Base-by-base conservation (phyloP, 2,329 filamentous ascomycete genomes). In the Parastagonospora nodorum region DNA sequence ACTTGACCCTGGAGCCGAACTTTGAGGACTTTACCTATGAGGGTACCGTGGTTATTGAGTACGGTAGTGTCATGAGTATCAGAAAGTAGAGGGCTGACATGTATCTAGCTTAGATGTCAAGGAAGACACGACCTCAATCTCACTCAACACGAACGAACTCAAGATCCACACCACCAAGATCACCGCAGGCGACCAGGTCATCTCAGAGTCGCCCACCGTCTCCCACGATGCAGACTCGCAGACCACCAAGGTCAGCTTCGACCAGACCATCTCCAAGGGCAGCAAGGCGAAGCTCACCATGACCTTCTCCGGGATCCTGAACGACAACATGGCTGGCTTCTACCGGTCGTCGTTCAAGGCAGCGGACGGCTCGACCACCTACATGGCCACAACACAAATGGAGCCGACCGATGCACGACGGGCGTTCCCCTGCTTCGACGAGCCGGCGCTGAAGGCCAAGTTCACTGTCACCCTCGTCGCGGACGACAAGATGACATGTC, bases 251-350 rank as follows among this genome's bases (percentile, higher is more conserved):
- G 82, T 97, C 72, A 84, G 85, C 61, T 92, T 97, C 69, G 82
- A 86, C 60, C 82, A 92, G 71, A 82, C 80, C 40, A 80, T 97
- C 54, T 75, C 84, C 16, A 88, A 88, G 56, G 91, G 89, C 19
- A 82, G 84, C 67, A 92, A 92, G 79, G 90, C 89, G 15, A 86
- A 87, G 75, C 77, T 95, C 55, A 86, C 87, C 68, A 84, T 92
- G 66, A 87, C 83, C 61, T 96, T 95, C 75, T 87, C 84, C 8
- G 92, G 92, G 35, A 82, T 81, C 37, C 78, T 96, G 67, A 96
- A 96, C 74, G 90, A 96, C 73, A 93, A 94, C 77, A 96, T 97
- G 91, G 92, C 92, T 42, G 93, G 93, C 41, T 97, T 97, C 83
- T 97, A 97, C 78, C 86, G 93, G 51, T 96, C 92, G 1, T 95